Base-by-base conservation (phyloP, 2,329 filamentous ascomycete species). In the Colletotrichum destructivum region DNA sequence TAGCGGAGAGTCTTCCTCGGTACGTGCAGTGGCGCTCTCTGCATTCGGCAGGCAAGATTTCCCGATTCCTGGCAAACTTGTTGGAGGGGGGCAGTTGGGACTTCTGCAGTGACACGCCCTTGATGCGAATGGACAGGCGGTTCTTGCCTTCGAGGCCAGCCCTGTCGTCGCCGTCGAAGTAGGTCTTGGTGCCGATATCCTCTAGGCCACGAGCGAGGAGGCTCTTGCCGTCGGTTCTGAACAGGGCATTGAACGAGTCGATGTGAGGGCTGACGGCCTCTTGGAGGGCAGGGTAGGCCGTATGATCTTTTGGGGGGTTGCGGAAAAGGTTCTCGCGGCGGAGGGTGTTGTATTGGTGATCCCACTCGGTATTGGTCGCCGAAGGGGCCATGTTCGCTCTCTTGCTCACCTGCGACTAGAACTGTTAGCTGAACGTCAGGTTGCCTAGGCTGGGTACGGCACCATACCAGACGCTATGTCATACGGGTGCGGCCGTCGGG, bases 11-110 rank as follows among this genome's bases (percentile, higher is more conserved):
- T 81, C 93, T 94, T 69, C 96, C 96, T 79, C 95, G 88, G 83
- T 99, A 99, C 40, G 95, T 94, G 65, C 91, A 91, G 86, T 98
- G 96, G 56, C 96, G 90, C 84, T 99, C 96, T 87, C 96, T 91
- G 84, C 95, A 98, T 84, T 99, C 96, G 47, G 96, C 91, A 0
- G 96, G 96, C 72, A 95, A 89, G 76, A 99, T 94, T 78, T 96
- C 93, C 79, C 96, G 90, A 81, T 94, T 94, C 77, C 89, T 90
- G 66, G 93, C 93, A 79, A 93, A 91, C 82, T 97, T 98, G 85
- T 98, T 98, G 62, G 89, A 89, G 1, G 92, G 84, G 4, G 95
- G 95, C 16, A 98, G 86, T 75, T 91, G 87, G 13, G 95, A 90
- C 82, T 94, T 97, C 75, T 96, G 93, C 56, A 98, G 88, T 74